Evolutionary conservation across 768 basidiomycete genomes (phyloP).

Genomic region (Termitomyces sp.): DNA sequence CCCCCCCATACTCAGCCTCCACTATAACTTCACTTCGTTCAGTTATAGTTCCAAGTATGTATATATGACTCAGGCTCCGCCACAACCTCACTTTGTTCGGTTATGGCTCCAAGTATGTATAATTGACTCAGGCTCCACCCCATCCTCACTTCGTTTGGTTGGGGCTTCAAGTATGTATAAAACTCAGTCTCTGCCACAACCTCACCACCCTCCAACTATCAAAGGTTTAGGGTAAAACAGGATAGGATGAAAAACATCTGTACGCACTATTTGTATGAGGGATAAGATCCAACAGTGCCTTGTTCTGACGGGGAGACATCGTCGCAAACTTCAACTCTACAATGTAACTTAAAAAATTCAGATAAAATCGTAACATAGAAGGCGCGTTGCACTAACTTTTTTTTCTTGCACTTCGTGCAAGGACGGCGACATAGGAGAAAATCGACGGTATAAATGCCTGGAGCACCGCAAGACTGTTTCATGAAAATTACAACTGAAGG

Average conservation of each 20-base stretch:
- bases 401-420: slow-evolving; percentile 24
- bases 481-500: not conserved
- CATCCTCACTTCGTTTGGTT: too few relatives aligned
- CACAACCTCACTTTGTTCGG: too few relatives aligned
- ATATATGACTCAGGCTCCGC: too few relatives aligned
- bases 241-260: not conserved
- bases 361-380: not conserved
- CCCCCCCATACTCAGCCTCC: too few relatives aligned
- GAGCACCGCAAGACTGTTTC: slow-evolving; percentile 17
- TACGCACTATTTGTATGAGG: slow-evolving; percentile 27
- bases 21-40: too few relatives aligned
- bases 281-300: slow-evolving; percentile 22
- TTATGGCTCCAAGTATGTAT: too few relatives aligned
- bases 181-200: too few relatives aligned
- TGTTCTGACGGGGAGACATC: slow-evolving; percentile 24
- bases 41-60: too few relatives aligned
- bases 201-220: slow-evolving; percentile 29
- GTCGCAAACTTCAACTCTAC: slow-evolving; percentile 19
- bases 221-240: not conserved
- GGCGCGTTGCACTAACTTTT: slow-evolving; percentile 18
- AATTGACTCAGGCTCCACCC: too few relatives aligned
- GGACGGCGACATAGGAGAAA: slow-evolving; percentile 22
- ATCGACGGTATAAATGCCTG: slow-evolving; percentile 18
- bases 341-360: slow-evolving; percentile 20
- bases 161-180: too few relatives aligned